Conservation (phyloP, 2,329 filamentous ascomycete species). For the Fusarium odoratissimum region DNA sequence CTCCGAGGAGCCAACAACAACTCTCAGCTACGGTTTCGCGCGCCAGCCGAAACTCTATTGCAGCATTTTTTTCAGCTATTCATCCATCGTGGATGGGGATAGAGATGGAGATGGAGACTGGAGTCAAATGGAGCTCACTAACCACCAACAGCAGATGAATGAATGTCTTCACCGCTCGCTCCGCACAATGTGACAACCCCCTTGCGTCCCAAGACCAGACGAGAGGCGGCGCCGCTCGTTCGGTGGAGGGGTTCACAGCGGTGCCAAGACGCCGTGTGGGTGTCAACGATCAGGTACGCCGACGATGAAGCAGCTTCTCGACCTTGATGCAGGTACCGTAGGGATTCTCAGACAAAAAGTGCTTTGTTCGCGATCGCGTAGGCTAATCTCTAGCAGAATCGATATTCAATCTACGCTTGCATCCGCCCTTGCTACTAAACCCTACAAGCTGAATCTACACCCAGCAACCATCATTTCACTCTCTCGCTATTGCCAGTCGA, state of each 20-base stretch:
- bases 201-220: constrained; percentile 28
- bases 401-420: constrained; percentile 14
- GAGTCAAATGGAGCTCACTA: not conserved
- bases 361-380: constrained; percentile 22
- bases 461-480: constrained; percentile 8
- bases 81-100: not conserved
- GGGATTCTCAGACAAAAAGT: constrained; percentile 9
- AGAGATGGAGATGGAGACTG: not conserved
- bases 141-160: constrained; percentile 8
- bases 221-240: constrained; percentile 26
- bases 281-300: constrained; percentile 23
- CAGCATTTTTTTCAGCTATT: not conserved
- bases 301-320: not conserved
- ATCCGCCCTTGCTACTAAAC: constrained; percentile 5
- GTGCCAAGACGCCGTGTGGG: constrained; percentile 17
- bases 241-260: constrained; percentile 4
- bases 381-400: constrained; percentile 6
- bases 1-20: not conserved
- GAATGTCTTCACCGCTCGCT: constrained; percentile 33
- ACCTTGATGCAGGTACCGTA: constrained; percentile 13
- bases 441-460: constrained; percentile 7
- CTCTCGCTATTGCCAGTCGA: constrained; percentile 13
- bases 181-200: constrained; percentile 25
- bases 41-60: constrained; percentile 32
- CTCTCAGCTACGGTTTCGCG: constrained; percentile 7